Percentiles rank a stretch among this genome's conserved stretches.
Conservation (phyloP, 441 rosid genomes). For the Eruca vesicaria region DNA sequence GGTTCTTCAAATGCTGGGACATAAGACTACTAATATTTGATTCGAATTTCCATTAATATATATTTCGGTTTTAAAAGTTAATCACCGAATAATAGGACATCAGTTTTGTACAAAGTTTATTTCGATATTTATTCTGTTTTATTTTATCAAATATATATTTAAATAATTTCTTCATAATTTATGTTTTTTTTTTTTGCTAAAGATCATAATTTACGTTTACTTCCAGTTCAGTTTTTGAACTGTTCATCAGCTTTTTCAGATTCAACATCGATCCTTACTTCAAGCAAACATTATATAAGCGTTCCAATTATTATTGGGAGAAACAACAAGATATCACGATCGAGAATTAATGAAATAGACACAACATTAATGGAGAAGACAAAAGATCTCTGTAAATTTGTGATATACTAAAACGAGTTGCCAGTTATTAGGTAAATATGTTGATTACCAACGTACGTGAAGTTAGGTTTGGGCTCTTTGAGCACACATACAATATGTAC, state of each 20-base stretch:
- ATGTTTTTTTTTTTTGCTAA: too few species aligned
- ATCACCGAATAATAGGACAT: background rate
- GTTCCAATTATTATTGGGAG: background rate
- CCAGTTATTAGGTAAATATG: too few species aligned
- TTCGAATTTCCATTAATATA: too few species aligned
- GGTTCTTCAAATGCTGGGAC: too few species aligned
- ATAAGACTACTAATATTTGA: too few species aligned
- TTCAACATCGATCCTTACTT: background rate
- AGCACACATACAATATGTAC: background rate
- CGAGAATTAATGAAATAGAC: background rate
- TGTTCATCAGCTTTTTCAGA: background rate
- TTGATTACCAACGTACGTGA: too few species aligned
- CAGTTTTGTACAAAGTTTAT: background rate
- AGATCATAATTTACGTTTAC: background rate
- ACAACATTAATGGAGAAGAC: conserved; percentile 8
- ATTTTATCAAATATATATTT: background rate
- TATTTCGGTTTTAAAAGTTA: too few species aligned
- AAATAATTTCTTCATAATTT: background rate
- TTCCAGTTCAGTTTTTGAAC: background rate
- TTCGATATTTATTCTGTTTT: background rate
- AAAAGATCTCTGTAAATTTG: background rate
- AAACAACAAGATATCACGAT: background rate
- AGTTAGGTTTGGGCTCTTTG: too few species aligned
- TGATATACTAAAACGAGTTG: background rate
- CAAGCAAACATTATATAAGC: background rate